A percentile compares a stretch with the other conserved stretches of the same genome.
These are phyloP conservation scores for Pisolithus marmoratus DNA, from an alignment of 768 basidiomycete species.

Conservation along the genomic window DNA sequence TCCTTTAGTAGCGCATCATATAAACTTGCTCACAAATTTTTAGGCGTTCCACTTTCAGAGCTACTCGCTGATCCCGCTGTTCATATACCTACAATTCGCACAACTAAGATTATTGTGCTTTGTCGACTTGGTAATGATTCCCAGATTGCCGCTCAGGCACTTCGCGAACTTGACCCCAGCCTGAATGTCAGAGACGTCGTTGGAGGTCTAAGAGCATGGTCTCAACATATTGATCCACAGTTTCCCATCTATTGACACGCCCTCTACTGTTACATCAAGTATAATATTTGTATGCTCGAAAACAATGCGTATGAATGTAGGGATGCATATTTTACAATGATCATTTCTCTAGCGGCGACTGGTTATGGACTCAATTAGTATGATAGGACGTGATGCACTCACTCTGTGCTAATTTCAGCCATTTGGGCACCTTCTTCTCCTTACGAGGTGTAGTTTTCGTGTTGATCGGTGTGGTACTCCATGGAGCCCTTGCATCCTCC, in stretches of 20 bases:
- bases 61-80: constrained; percentile 57
- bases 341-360: constrained; percentile 17
- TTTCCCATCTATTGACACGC: constrained; percentile 76
- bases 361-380: neutral
- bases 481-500: constrained; percentile 3
- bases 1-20: neutral
- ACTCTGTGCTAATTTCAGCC: constrained; percentile 69
- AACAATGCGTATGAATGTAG: neutral
- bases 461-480: constrained; percentile 1
- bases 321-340: neutral
- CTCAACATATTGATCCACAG: constrained; percentile 57
- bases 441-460: constrained; percentile 9
- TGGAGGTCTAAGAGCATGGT: constrained; percentile 82
- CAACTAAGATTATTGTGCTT: constrained; percentile 46
- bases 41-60: constrained; percentile 70
- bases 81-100: constrained; percentile 26
- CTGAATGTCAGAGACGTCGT: constrained; percentile 58
- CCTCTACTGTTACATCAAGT: neutral
- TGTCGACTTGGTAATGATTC: constrained; percentile 94
- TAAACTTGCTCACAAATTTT: constrained; percentile 5
- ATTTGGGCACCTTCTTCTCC: constrained; percentile 69
- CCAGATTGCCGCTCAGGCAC: constrained; percentile 67
- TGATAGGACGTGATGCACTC: constrained; percentile 15
- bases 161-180: constrained; percentile 16
- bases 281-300: neutral